Conservation (phyloP, 257 asterid species). For the Cynanchum wilfordii region DNA sequence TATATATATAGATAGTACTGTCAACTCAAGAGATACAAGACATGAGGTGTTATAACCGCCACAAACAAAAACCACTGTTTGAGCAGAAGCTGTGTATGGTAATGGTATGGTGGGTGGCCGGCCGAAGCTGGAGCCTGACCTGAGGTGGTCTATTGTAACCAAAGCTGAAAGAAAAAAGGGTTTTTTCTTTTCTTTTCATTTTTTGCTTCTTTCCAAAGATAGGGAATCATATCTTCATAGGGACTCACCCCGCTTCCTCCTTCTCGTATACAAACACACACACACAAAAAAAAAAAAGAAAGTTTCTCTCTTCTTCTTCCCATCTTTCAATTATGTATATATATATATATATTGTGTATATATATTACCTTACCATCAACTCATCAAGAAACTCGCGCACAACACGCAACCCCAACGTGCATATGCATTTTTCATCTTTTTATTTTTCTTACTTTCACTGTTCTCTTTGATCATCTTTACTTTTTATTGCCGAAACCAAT, state of each 20-base stretch:
- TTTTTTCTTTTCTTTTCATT: no score
- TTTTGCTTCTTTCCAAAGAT: constrained; percentile 4
- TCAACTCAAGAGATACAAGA: no score
- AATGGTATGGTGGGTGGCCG: no score
- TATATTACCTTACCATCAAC: background rate
- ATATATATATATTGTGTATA: no score
- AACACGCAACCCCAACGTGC: constrained; percentile 27
- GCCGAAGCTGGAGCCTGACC: no score
- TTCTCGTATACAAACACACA: constrained; percentile 1
- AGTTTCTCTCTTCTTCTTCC: no score
- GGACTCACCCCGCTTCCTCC: constrained; percentile 14
- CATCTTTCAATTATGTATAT: background rate
- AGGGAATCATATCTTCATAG: constrained; percentile 22
- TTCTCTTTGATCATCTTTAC: constrained; percentile 1
- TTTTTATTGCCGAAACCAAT: constrained; percentile 2
- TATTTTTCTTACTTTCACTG: constrained; percentile 1
- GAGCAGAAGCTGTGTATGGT: no score
- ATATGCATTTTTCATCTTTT: background rate
- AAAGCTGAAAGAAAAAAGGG: no score
- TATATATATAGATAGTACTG: background rate
- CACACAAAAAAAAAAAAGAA: background rate
- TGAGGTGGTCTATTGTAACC: no score
- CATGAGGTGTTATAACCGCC: no score
- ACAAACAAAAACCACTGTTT: no score
- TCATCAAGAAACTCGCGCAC: constrained; percentile 20